Evolutionary conservation across 768 basidiomycete species (phyloP).

Genomic region (Suillus discolor): DNA sequence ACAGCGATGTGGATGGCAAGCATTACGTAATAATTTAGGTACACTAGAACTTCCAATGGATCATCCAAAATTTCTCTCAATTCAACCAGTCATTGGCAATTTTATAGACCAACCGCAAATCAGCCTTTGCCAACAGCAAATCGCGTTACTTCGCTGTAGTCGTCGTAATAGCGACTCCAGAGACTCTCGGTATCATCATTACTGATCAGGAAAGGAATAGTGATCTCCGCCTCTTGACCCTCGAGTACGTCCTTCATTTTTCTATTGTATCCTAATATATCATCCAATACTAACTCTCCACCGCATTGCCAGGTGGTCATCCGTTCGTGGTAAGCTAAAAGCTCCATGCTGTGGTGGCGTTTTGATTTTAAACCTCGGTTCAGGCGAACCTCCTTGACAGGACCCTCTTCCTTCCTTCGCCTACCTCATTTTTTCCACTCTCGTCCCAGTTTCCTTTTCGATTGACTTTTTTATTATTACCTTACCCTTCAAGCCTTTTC

Average conservation of each 20-base stretch:
- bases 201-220: constrained; percentile 75
- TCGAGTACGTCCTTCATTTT: constrained; percentile 54
- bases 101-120: constrained; percentile 21
- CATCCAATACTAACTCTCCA: constrained; percentile 19
- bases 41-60: constrained; percentile 3
- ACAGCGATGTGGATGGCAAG: no score
- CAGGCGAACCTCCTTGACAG: constrained; percentile 84
- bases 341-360: constrained; percentile 9
- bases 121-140: constrained; percentile 10
- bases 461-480: constrained; percentile 15
- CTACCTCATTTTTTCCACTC: constrained; percentile 10
- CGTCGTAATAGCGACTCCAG: constrained; percentile 41
- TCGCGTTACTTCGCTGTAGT: constrained; percentile 22
- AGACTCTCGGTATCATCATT: constrained; percentile 55
- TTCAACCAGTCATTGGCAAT: constrained; percentile 20
- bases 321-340: constrained; percentile 64
- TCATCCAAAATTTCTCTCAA: constrained; percentile 18
- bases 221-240: constrained; percentile 83
- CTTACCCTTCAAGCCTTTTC: constrained; percentile 53
- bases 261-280: constrained; percentile 12
- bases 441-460: constrained; percentile 16
- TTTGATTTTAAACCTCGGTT: constrained; percentile 24
- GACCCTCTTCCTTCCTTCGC: constrained; percentile 18
- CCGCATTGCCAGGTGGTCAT: constrained; percentile 63
- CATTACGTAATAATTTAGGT: constrained; percentile 11